These are phyloP conservation scores for Thalassiosira sp. DNA, from an alignment of 352 stramenopile genomes.

Conservation along the genomic window DNA sequence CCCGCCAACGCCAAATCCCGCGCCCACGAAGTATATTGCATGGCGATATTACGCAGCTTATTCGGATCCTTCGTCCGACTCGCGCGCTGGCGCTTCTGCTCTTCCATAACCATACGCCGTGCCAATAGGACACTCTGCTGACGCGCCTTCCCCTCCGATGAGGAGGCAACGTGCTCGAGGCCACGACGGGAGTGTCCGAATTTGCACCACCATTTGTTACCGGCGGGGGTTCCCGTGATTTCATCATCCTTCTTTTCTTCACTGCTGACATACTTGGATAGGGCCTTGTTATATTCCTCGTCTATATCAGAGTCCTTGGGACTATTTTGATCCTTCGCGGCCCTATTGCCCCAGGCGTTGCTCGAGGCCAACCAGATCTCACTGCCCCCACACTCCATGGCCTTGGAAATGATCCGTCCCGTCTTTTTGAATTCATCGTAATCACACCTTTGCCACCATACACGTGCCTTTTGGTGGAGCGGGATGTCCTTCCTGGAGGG, in stretches of 20 bases:
- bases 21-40: slow-evolving; percentile 79
- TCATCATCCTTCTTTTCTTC: slow-evolving; percentile 6
- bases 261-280: slow-evolving; percentile 29
- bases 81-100: slow-evolving; percentile 68
- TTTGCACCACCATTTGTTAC: slow-evolving; percentile 83
- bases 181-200: slow-evolving; percentile 81
- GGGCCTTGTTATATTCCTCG: slow-evolving; percentile 35
- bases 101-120: slow-evolving; percentile 65
- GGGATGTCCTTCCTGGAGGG: slow-evolving; percentile 65
- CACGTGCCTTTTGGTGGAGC: slow-evolving; percentile 55
- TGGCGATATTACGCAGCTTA: slow-evolving; percentile 68
- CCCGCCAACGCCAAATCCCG: slow-evolving; percentile 71
- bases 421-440: slow-evolving; percentile 84
- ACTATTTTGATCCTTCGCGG: slow-evolving; percentile 2
- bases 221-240: slow-evolving; percentile 14
- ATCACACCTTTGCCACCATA: slow-evolving; percentile 81
- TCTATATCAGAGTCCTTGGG: not conserved
- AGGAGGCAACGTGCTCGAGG: slow-evolving; percentile 82
- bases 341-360: slow-evolving; percentile 54
- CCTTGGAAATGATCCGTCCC: slow-evolving; percentile 77
- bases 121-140: slow-evolving; percentile 68
- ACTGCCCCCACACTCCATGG: slow-evolving; percentile 78
- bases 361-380: slow-evolving; percentile 78
- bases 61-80: slow-evolving; percentile 70
- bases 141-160: slow-evolving; percentile 72